Percentiles rank a stretch among this genome's conserved stretches.
phyloP scores from a whole-genome alignment of 129 eudicot genomes.

The Oenanthe sinensis region DNA sequence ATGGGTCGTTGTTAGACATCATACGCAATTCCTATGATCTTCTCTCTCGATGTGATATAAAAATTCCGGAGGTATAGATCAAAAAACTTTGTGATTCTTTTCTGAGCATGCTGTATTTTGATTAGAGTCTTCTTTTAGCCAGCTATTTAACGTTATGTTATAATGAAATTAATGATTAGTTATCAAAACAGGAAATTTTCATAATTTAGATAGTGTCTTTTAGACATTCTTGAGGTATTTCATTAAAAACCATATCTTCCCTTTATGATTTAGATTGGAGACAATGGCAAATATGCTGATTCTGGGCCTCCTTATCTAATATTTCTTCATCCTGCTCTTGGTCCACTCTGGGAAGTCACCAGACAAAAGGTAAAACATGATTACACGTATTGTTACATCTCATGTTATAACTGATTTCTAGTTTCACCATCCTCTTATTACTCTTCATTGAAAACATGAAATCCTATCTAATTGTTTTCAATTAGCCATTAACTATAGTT shows the following conservation, averaged over 20 bases:
- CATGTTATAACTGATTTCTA: not conserved
- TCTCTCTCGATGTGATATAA: conserved; percentile 64
- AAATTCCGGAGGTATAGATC: conserved; percentile 58
- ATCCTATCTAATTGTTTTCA: not conserved
- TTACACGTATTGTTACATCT: not conserved
- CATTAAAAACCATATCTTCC: not conserved
- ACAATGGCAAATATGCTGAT: conserved; percentile 62
- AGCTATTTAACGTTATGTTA: not conserved
- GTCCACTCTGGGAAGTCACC: conserved; percentile 95
- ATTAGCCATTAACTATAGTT: not conserved
- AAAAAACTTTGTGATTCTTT: not conserved
- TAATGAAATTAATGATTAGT: not conserved
- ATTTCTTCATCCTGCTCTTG: conserved; percentile 96
- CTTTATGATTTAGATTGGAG: conserved; percentile 50
- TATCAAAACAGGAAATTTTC: not conserved
- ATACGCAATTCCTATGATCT: conserved; percentile 87
- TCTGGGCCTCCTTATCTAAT: conserved; percentile 96
- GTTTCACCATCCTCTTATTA: not conserved
- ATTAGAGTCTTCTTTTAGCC: not conserved
- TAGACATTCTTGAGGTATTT: not conserved
- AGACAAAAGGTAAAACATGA: conserved; percentile 70
- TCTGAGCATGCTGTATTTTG: not conserved
- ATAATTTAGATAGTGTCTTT: not conserved
- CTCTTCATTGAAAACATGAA: not conserved
- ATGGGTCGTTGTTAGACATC: conserved; percentile 87